Evolutionary conservation across 108 stramenopile genomes (phyloP).

Genomic region (Nitzschia sp.): DNA sequence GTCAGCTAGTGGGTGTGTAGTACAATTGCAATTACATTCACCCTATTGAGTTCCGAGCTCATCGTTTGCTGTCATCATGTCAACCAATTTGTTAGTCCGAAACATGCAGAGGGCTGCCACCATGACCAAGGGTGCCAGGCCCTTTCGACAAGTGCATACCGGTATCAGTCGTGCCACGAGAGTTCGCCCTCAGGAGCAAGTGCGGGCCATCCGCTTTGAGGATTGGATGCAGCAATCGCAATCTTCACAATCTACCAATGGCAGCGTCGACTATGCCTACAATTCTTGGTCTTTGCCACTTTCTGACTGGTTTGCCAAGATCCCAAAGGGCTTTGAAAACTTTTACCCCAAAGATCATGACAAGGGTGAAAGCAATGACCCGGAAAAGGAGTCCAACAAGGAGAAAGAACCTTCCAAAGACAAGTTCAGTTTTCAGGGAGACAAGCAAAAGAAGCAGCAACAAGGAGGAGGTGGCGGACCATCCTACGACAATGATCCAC

Average conservation of each 20-base stretch:
- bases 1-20: too few relatives aligned
- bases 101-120: too few relatives aligned
- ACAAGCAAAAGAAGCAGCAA: constrained; percentile 35
- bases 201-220: constrained; percentile 6
- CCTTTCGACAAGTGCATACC: too few relatives aligned
- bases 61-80: too few relatives aligned
- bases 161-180: too few relatives aligned
- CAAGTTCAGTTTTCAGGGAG: constrained; percentile 16
- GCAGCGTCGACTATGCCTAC: not conserved
- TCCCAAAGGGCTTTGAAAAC: constrained; percentile 85
- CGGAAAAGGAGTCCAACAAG: constrained; percentile 14
- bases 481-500: constrained; percentile 43
- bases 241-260: not conserved
- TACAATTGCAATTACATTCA: too few relatives aligned
- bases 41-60: too few relatives aligned
- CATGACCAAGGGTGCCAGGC: too few relatives aligned
- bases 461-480: constrained; percentile 38
- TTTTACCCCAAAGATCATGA: constrained; percentile 60
- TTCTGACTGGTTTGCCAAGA: constrained; percentile 32
- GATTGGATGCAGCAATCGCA: not conserved
- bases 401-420: constrained; percentile 5
- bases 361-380: constrained; percentile 20
- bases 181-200: not conserved
- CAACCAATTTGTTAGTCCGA: too few relatives aligned
- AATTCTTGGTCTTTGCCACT: not conserved